phyloP scores from a whole-genome alignment of 106 monocot genomes.

The Xerophyta viscosa region DNA sequence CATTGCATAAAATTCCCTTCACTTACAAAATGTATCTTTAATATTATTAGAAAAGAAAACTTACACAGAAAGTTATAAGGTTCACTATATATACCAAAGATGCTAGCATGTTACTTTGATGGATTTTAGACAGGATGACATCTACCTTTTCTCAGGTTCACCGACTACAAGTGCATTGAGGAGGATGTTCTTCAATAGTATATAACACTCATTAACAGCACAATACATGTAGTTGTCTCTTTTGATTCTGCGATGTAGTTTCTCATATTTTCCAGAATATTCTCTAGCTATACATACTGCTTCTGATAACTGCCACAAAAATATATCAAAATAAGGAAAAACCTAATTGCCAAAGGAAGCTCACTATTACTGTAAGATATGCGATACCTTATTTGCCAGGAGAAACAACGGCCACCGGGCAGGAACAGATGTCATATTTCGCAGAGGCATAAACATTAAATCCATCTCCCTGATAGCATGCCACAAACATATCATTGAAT shows the following conservation, averaged over 20 bases:
- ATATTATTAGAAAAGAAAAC: too few species aligned
- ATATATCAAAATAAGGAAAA: too few species aligned
- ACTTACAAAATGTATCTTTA: too few species aligned
- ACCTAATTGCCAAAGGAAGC: too few species aligned
- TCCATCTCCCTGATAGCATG: slow-evolving; percentile 49
- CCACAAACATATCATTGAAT: too few species aligned
- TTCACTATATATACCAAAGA: too few species aligned
- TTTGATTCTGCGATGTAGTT: slow-evolving; percentile 43
- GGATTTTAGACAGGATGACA: not conserved
- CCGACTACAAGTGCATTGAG: slow-evolving; percentile 41
- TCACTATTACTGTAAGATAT: too few species aligned
- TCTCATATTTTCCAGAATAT: slow-evolving; percentile 37
- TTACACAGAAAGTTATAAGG: too few species aligned
- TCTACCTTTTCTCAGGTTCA: slow-evolving; percentile 52
- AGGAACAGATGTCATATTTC: slow-evolving; percentile 15
- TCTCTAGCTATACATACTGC: slow-evolving; percentile 49
- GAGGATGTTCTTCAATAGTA: slow-evolving; percentile 44
- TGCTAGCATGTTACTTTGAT: too few species aligned
- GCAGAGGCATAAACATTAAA: slow-evolving; percentile 57
- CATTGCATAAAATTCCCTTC: too few species aligned
- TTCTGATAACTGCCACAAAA: slow-evolving; percentile 44
- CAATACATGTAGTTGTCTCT: slow-evolving; percentile 61
- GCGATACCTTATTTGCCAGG: slow-evolving; percentile 42
- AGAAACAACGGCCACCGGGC: slow-evolving; percentile 65
- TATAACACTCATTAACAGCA: slow-evolving; percentile 58